Conservation (phyloP, 768 basidiomycete species). For the Xanthoconium purpureum region DNA sequence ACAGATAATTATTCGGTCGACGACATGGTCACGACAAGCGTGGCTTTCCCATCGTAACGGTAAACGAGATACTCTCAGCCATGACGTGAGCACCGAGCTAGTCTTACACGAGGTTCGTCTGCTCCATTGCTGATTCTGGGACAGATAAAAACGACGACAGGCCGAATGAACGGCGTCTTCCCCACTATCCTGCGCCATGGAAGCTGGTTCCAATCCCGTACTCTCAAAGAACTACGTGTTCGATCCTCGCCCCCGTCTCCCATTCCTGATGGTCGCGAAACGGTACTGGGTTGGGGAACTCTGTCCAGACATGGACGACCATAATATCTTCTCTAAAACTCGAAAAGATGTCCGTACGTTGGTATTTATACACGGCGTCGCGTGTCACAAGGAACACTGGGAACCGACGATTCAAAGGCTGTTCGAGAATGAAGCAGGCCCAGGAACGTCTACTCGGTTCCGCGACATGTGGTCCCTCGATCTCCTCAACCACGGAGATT, state of each 20-base stretch:
- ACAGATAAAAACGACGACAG: too few species aligned
- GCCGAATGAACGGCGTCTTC: too few species aligned
- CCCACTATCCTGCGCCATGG: background rate
- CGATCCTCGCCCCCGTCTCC: background rate
- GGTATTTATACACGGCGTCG: slow-evolving; percentile 1
- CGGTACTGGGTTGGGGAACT: background rate
- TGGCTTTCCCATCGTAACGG: too few species aligned
- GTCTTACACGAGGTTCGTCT: background rate
- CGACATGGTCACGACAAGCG: too few species aligned
- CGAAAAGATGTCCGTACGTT: background rate
- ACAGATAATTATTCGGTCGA: too few species aligned
- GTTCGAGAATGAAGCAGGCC: background rate
- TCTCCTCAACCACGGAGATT: slow-evolving; percentile 6
- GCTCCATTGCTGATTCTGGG: background rate
- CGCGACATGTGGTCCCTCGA: slow-evolving; percentile 5
- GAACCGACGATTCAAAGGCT: background rate
- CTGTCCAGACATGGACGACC: background rate
- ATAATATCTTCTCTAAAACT: background rate
- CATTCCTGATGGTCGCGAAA: background rate
- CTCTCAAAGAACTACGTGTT: background rate
- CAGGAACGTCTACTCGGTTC: background rate
- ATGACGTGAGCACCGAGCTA: too few species aligned
- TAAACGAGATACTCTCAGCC: too few species aligned
- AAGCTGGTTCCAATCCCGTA: background rate
- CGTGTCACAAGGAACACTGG: slow-evolving; percentile 8